Conservation (phyloP, 2,329 filamentous ascomycete genomes). For the Podosphaera xanthii region DNA sequence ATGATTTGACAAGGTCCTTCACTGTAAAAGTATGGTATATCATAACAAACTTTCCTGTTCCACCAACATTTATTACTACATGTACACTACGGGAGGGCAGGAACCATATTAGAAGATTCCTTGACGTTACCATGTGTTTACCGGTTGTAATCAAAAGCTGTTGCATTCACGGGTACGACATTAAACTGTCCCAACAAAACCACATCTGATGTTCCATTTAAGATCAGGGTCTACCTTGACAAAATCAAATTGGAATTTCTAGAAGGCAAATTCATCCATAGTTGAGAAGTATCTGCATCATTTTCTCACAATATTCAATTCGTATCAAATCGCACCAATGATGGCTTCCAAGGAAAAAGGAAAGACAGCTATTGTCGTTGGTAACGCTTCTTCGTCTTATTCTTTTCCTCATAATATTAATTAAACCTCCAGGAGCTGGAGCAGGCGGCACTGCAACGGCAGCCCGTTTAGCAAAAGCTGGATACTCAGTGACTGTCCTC, state of each 20-base stretch:
- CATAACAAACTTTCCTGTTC: too few relatives aligned
- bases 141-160: neutral
- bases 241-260: neutral
- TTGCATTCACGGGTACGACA: neutral
- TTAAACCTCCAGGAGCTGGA: constrained; percentile 32
- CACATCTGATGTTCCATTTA: neutral
- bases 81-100: too few relatives aligned
- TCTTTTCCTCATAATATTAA: neutral
- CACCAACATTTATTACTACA: too few relatives aligned
- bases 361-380: constrained; percentile 29
- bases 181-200: neutral
- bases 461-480: constrained; percentile 46
- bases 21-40: too few relatives aligned
- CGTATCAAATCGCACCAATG: neutral
- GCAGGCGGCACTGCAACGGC: constrained; percentile 50
- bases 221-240: neutral
- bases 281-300: constrained; percentile 4
- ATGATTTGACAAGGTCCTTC: too few relatives aligned
- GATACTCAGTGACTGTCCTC: constrained; percentile 50
- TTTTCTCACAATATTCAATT: neutral
- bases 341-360: constrained; percentile 14
- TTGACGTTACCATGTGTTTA: too few relatives aligned
- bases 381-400: constrained; percentile 16
- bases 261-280: neutral
- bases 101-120: too few relatives aligned